Evolutionary conservation across 768 basidiomycete species (phyloP).

Genomic region (Boletus reticuloceps): DNA sequence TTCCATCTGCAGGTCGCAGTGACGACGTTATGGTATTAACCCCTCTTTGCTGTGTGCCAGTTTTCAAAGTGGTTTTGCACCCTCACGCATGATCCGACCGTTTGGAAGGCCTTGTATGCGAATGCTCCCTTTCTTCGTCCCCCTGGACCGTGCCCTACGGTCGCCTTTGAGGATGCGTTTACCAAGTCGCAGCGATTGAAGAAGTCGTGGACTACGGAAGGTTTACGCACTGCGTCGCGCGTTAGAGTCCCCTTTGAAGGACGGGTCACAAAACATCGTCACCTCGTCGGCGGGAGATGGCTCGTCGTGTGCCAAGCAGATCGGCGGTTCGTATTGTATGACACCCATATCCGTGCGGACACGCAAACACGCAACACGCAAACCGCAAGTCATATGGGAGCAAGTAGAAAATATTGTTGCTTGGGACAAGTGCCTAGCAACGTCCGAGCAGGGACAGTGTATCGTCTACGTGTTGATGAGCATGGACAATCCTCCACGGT

Average conservation of each 20-base stretch:
- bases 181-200: background rate
- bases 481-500: background rate
- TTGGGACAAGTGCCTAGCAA: background rate
- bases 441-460: background rate
- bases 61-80: background rate
- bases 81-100: background rate
- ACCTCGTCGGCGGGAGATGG: conserved; percentile 1
- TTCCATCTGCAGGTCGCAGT: background rate
- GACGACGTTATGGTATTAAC: too few relatives aligned
- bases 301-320: background rate
- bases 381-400: background rate
- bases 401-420: background rate
- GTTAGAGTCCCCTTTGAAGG: background rate
- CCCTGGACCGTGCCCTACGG: background rate
- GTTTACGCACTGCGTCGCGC: background rate
- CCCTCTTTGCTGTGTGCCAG: background rate
- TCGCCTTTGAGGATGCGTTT: background rate
- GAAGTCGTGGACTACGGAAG: background rate
- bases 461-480: background rate
- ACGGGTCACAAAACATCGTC: background rate
- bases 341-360: background rate
- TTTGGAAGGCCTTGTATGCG: background rate
- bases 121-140: background rate
- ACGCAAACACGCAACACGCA: background rate
- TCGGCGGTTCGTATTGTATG: background rate